Evolutionary conservation across 2,329 filamentous ascomycete species (phyloP), one percentile per base, ranked within the genome.

Genomic region (Microcyclospora pomicola): DNA sequence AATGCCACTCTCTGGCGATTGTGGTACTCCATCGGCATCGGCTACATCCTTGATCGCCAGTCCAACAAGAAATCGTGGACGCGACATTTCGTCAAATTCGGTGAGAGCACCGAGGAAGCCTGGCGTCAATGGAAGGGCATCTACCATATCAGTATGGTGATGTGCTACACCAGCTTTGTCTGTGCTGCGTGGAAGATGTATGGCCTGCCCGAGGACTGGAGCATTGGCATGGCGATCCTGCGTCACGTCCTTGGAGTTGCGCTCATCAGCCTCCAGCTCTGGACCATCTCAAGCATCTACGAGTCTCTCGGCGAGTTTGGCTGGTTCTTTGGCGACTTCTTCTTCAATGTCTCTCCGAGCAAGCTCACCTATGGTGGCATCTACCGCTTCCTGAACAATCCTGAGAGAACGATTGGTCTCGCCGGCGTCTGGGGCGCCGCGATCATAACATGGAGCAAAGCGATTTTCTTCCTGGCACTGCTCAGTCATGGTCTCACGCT

Each of bases 271-370:
- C 71, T 98, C 36, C 91, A 98, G 54, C 62, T 92, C 13, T 98
- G 91, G 91, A 94, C 87, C 1, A 80, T 85, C 2, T 69, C 82
- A 47, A 95, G 86, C 59, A 87, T 96, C 49, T 93, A 96, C 59
- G 86, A 95, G 36, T 92, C 85, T 2, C 75, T 98, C 0, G 91
- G 91, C 40, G 91, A 98, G 55, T 98, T 96, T 53, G 91, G 91
- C 51, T 98, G 88, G 88, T 96, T 96, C 68, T 96, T 87, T 55
- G 91, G 91, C 13, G 91, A 98, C 58, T 98, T 96, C 67, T 96
- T 98, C 69, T 95, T 91, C 56, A 85, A 95, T 44, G 80, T 84
- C 33, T 75, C 79, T 9, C 80, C 80, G 10, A n/a, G 6, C 12
- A 93, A 91, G 62, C 70, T 96, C 44, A 96, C 84, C 1, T 98